These are phyloP conservation scores for Eimeria maxima DNA, from an alignment of 169 alveolate genomes.

Conservation along the genomic window DNA sequence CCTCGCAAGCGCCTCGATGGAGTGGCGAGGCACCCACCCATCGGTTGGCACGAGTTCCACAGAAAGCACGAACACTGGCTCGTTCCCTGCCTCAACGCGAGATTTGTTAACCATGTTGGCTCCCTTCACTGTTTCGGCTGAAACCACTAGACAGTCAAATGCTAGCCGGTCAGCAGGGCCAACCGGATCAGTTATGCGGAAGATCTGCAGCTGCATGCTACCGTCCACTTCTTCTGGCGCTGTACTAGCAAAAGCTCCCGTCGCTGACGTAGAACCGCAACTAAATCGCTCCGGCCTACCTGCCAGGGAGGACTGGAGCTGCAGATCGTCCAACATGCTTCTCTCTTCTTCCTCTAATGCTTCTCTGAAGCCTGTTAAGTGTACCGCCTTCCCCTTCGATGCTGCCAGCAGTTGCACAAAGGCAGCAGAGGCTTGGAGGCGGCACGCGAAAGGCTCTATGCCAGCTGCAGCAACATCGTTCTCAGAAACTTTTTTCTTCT, in stretches of 20 bases:
- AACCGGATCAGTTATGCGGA: constrained; percentile 65
- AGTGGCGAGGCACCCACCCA: background rate
- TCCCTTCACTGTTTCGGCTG: constrained; percentile 75
- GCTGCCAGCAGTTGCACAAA: constrained; percentile 66
- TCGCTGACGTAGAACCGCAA: background rate
- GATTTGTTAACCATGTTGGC: constrained; percentile 60
- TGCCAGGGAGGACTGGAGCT: background rate
- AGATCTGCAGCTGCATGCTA: constrained; percentile 24
- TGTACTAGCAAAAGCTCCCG: background rate
- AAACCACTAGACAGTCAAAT: constrained; percentile 78
- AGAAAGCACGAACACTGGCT: constrained; percentile 63
- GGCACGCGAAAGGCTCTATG: constrained; percentile 69
- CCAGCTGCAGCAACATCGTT: constrained; percentile 77
- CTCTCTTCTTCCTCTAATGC: constrained; percentile 26
- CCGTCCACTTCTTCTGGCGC: background rate
- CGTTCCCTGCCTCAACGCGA: constrained; percentile 27
- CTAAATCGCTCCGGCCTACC: background rate
- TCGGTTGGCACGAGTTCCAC: constrained; percentile 51
- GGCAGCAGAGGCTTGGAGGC: constrained; percentile 75
- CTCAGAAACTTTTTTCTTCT: constrained; percentile 70
- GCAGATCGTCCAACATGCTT: constrained; percentile 2
- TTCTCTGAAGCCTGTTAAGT: constrained; percentile 7
- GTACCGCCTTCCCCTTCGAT: constrained; percentile 28
- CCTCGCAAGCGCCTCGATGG: constrained; percentile 12
- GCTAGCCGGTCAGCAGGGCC: constrained; percentile 81